Conservation (phyloP, 352 stramenopile species). For the Pseudoperonospora humuli region DNA sequence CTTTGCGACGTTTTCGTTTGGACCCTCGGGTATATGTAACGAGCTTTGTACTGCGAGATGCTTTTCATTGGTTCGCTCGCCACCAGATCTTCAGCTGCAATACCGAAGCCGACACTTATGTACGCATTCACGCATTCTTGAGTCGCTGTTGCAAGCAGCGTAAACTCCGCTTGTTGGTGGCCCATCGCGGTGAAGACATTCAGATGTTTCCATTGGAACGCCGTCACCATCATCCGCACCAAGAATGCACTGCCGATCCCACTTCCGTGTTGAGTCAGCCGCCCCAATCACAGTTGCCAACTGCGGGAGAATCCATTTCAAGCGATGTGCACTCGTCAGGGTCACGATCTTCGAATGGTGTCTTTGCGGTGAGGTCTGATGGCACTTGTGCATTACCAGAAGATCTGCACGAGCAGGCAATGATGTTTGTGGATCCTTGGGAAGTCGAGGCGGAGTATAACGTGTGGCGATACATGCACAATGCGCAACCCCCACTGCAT, state of each 20-base stretch:
- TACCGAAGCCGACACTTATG: conserved; percentile 13
- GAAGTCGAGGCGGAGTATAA: conserved; percentile 69
- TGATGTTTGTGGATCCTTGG: conserved; percentile 82
- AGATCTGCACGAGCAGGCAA: conserved; percentile 38
- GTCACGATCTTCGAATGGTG: conserved; percentile 8
- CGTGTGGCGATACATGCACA: conserved; percentile 56
- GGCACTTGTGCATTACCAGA: conserved; percentile 11
- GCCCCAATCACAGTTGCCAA: conserved; percentile 5
- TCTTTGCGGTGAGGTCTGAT: conserved; percentile 6
- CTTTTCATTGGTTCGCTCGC: conserved; percentile 52
- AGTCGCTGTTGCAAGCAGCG: conserved; percentile 67
- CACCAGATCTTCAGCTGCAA: conserved; percentile 36
- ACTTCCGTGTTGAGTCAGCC: conserved; percentile 2
- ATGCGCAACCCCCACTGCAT: conserved; percentile 29
- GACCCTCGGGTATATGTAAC: conserved; percentile 66
- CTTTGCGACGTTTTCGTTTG: conserved; percentile 53
- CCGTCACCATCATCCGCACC: conserved; percentile 4
- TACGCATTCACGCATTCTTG: conserved; percentile 44
- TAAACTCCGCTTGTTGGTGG: conserved; percentile 59
- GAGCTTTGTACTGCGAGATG: conserved; percentile 68
- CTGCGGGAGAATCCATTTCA: conserved; percentile 1
- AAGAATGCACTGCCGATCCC: conserved; percentile 3
- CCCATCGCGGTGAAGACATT: conserved; percentile 40
- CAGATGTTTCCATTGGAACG: conserved; percentile 40
- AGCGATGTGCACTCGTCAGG: conserved; percentile 7